Evolutionary conservation across 2,329 filamentous ascomycete genomes (phyloP).

Genomic region (Mollisia scopiformis): DNA sequence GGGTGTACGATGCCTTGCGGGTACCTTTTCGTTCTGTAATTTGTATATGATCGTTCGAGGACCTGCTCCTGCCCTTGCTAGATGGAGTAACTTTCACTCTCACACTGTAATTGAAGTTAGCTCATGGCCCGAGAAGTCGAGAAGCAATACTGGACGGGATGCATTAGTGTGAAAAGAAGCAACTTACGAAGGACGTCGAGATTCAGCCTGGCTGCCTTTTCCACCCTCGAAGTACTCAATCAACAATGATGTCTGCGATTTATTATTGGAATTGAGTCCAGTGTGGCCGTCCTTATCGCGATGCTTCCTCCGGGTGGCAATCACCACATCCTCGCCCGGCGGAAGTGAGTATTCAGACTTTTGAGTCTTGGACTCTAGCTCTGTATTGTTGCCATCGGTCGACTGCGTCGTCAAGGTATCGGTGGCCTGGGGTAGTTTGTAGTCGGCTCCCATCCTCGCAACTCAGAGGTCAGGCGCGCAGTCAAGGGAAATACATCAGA

Average conservation of each 20-base stretch:
- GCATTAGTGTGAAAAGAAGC: not conserved
- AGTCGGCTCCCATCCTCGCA: constrained; percentile 38
- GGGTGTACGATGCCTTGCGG: constrained; percentile 71
- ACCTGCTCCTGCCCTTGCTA: constrained; percentile 46
- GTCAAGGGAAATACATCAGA: constrained; percentile 29
- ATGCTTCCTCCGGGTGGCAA: constrained; percentile 75
- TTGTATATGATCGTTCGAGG: constrained; percentile 75
- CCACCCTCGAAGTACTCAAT: constrained; percentile 78
- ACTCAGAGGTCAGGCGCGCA: constrained; percentile 22
- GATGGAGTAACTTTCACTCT: constrained; percentile 73
- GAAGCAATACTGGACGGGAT: not conserved
- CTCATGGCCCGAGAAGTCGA: not conserved
- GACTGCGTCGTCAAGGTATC: constrained; percentile 57
- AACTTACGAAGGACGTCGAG: constrained; percentile 59
- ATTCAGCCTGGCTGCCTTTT: constrained; percentile 54
- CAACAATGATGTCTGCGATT: constrained; percentile 71
- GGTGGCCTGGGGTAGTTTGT: constrained; percentile 72
- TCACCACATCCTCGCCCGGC: constrained; percentile 87
- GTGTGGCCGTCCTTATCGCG: constrained; percentile 51
- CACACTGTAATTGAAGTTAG: constrained; percentile 41
- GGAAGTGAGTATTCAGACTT: constrained; percentile 74
- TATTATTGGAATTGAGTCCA: constrained; percentile 52
- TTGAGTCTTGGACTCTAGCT: constrained; percentile 66
- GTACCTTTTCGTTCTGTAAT: constrained; percentile 80
- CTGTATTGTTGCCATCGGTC: constrained; percentile 61